A percentile compares a stretch with the other conserved stretches of the same genome.
phyloP scores from a whole-genome alignment of 2,329 filamentous ascomycete species.

The Aspergillus sp. region DNA sequence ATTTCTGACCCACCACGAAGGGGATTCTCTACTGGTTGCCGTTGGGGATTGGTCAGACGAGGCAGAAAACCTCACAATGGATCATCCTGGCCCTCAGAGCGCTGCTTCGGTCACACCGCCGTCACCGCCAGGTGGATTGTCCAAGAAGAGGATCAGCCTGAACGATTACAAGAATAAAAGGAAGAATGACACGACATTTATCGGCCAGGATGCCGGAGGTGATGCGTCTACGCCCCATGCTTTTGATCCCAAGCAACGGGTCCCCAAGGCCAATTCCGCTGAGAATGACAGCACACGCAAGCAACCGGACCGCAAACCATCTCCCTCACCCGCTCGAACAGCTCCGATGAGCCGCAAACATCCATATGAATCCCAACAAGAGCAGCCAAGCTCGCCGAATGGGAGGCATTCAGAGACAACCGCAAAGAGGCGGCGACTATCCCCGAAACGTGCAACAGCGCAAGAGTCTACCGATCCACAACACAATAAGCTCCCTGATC shows the following conservation, averaged over 20 bases:
- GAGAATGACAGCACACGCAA: slow-evolving; percentile 9
- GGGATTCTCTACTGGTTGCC: slow-evolving; percentile 42
- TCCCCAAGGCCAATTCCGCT: slow-evolving; percentile 9
- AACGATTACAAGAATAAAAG: slow-evolving; percentile 53
- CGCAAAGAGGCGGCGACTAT: slow-evolving; percentile 34
- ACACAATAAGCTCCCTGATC: slow-evolving; percentile 22
- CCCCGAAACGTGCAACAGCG: slow-evolving; percentile 24
- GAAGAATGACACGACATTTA: slow-evolving; percentile 23
- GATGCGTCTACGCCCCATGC: slow-evolving; percentile 10
- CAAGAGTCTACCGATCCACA: slow-evolving; percentile 15
- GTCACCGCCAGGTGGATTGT: slow-evolving; percentile 28
- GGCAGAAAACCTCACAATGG: slow-evolving; percentile 37
- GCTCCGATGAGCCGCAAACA: slow-evolving; percentile 19
- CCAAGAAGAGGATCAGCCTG: slow-evolving; percentile 54
- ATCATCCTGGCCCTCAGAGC: slow-evolving; percentile 29
- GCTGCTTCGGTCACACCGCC: slow-evolving; percentile 36
- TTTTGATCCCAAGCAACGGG: slow-evolving; percentile 13
- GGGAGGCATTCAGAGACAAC: slow-evolving; percentile 15
- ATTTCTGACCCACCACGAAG: slow-evolving; percentile 49
- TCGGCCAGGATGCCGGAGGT: slow-evolving; percentile 12
- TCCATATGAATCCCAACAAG: slow-evolving; percentile 14
- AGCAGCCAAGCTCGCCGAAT: slow-evolving; percentile 8
- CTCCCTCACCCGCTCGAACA: slow-evolving; percentile 8
- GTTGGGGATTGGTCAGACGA: slow-evolving; percentile 47
- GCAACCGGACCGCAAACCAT: slow-evolving; percentile 8